These are phyloP conservation scores for Ceratobasidium sp. DNA, from an alignment of 1,284 basidiomycete genomes.

Conservation along the genomic window DNA sequence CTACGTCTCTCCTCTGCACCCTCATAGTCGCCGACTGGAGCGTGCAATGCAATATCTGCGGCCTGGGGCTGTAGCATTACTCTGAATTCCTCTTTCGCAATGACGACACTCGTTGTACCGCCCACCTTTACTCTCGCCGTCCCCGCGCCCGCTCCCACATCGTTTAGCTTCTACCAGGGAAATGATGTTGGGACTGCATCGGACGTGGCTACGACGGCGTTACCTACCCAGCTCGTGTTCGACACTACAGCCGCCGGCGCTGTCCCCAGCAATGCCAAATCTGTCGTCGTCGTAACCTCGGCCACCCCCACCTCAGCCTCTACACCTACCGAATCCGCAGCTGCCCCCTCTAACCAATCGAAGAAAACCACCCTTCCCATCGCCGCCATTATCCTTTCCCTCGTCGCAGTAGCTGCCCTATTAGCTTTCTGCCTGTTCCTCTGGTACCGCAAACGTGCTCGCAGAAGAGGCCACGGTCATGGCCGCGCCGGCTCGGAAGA, in stretches of 20 bases:
- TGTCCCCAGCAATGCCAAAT: neutral
- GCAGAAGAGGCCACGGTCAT: constrained; percentile 11
- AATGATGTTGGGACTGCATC: constrained; percentile 6
- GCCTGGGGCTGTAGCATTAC: constrained; percentile 35
- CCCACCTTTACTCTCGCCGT: neutral
- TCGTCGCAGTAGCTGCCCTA: constrained; percentile 6
- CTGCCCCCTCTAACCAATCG: neutral
- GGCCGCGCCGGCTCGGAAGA: neutral
- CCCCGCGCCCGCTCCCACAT: neutral
- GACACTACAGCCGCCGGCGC: neutral
- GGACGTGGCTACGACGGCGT: neutral
- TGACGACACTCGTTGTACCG: constrained; percentile 16
- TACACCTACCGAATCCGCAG: neutral
- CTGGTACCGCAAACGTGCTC: constrained; percentile 24
- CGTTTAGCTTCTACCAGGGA: neutral
- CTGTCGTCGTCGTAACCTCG: too few species aligned
- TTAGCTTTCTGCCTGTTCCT: neutral
- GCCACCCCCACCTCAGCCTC: neutral
- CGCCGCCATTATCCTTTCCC: neutral
- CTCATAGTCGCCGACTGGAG: too few species aligned
- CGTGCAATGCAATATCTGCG: constrained; percentile 34
- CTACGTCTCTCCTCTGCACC: too few species aligned
- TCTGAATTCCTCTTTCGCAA: neutral
- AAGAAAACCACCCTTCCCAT: neutral
- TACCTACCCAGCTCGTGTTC: constrained; percentile 24